Percentiles rank a stretch among this genome's conserved stretches.
These are phyloP conservation scores for Fraxinus albicans DNA, from an alignment of 305 asterid species.

Conservation along the genomic window DNA sequence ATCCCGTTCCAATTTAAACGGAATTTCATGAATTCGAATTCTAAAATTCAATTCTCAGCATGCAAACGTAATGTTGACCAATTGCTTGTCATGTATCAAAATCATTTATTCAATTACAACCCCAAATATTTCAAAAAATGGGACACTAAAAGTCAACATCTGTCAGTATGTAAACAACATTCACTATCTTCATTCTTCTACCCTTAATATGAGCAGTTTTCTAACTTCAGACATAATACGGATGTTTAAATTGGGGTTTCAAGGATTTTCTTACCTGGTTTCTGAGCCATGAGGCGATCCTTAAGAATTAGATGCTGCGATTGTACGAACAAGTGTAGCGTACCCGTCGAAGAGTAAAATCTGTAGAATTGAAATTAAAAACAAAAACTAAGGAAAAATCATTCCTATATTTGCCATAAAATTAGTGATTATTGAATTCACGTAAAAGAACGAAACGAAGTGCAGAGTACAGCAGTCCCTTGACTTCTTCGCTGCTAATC, in stretches of 20 bases:
- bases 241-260: neutral
- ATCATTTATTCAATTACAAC: neutral
- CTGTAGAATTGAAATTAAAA: neutral
- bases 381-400: neutral
- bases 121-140: neutral
- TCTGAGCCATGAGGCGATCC: neutral
- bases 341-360: neutral
- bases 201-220: neutral
- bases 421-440: no score
- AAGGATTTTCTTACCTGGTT: neutral
- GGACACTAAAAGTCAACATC: neutral
- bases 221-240: neutral
- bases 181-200: neutral
- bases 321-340: neutral
- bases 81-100: neutral
- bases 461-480: neutral
- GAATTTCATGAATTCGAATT: neutral
- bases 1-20: neutral
- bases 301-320: neutral
- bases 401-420: neutral
- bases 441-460: neutral
- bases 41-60: neutral
- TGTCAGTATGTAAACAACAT: neutral
- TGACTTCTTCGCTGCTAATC: neutral
- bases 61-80: neutral